Percentiles rank a stretch among this genome's conserved stretches.
Conservation (phyloP, 805 yeast genomes). For the Candida adriatica region DNA sequence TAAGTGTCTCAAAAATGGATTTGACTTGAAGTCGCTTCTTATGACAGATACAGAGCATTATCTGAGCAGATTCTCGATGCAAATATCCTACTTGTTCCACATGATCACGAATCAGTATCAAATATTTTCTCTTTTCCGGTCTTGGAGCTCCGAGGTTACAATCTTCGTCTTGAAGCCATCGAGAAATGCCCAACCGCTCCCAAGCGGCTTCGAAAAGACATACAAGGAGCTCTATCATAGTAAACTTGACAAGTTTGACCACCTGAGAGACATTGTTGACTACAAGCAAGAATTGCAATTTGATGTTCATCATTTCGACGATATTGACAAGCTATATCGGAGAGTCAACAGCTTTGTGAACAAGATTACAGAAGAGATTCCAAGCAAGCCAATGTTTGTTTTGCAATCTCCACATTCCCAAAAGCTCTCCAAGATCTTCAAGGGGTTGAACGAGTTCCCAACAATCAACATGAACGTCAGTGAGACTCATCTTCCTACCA, state of each 20-base stretch:
- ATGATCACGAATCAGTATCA: conserved; percentile 69
- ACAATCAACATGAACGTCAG: conserved; percentile 51
- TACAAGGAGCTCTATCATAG: conserved; percentile 47
- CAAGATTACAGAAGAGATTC: conserved; percentile 56
- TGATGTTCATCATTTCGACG: conserved; percentile 48
- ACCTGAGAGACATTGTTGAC: conserved; percentile 40
- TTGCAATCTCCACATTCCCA: conserved; percentile 64
- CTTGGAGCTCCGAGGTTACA: conserved; percentile 47
- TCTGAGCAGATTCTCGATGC: conserved; percentile 47
- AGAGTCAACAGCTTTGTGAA: conserved; percentile 48
- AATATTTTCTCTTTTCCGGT: conserved; percentile 57
- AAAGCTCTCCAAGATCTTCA: conserved; percentile 40
- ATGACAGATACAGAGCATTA: conserved; percentile 44
- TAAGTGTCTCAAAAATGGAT: conserved; percentile 79
- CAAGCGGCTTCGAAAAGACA: conserved; percentile 43
- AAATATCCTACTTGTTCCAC: conserved; percentile 61
- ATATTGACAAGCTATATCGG: conserved; percentile 46
- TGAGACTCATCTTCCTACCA: conserved; percentile 58
- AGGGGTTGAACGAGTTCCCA: conserved; percentile 50
- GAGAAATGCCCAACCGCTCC: conserved; percentile 55
- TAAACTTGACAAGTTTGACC: conserved; percentile 39
- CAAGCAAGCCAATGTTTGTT: conserved; percentile 56
- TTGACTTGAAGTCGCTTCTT: conserved; percentile 52
- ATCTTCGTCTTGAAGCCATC: conserved; percentile 66
- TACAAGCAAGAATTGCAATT: conserved; percentile 49